These are phyloP conservation scores for Mycosphaerella sp. DNA, from an alignment of 2,329 filamentous ascomycete genomes.

Conservation along the genomic window DNA sequence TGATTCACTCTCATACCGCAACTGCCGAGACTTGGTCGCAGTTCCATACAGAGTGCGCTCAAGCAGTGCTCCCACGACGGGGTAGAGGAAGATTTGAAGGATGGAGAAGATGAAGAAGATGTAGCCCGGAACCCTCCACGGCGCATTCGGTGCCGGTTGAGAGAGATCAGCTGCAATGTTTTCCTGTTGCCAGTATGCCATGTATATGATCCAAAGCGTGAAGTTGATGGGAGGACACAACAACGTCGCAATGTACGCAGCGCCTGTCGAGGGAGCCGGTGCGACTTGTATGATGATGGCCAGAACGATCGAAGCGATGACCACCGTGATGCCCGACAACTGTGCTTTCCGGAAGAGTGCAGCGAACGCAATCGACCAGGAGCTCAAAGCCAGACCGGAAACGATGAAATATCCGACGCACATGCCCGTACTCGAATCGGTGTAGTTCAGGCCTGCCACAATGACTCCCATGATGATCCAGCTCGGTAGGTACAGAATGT, in stretches of 20 bases:
- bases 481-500: constrained; percentile 69
- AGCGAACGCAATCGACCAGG: constrained; percentile 72
- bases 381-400: constrained; percentile 68
- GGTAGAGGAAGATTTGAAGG: constrained; percentile 72
- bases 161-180: constrained; percentile 55
- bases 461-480: constrained; percentile 74
- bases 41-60: constrained; percentile 73
- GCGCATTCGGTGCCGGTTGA: constrained; percentile 49
- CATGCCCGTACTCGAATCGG: constrained; percentile 39
- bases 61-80: constrained; percentile 65
- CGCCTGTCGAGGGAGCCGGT: constrained; percentile 53
- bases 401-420: constrained; percentile 61
- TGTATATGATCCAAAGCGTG: constrained; percentile 72
- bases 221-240: constrained; percentile 86
- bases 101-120: constrained; percentile 70
- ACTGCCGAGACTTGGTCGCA: constrained; percentile 49
- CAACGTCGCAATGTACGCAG: constrained; percentile 63
- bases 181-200: constrained; percentile 67
- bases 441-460: constrained; percentile 53
- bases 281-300: constrained; percentile 77
- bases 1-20: constrained; percentile 29
- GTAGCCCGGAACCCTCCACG: constrained; percentile 64
- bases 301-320: constrained; percentile 65
- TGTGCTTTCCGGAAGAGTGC: constrained; percentile 83
- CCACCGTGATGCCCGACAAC: constrained; percentile 73